Base-by-base conservation (phyloP, 2,329 filamentous ascomycete genomes). In the Claviceps capensis region DNA sequence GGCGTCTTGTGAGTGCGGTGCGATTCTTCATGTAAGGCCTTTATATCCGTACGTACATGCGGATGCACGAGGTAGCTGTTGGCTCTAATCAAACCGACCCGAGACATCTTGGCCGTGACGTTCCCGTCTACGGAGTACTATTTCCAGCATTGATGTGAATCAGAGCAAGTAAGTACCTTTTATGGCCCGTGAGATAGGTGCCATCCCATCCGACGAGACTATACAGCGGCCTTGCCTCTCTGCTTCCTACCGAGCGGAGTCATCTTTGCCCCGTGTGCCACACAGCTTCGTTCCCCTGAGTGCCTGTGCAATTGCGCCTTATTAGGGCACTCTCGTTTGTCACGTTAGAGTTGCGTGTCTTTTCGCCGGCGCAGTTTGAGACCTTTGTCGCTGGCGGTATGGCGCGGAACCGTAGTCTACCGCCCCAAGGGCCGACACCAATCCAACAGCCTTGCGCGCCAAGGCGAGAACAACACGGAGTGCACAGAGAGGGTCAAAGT, bases 261-360 rank as follows among this genome's bases (percentile, higher is more conserved):
- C 23, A 26, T 26, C 23, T 26, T 26, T 37, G 48, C n/a, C 26
- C n/a, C 11, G 2, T 36, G 8, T 30, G 26, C 26, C 26, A 9
- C 26, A 26, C 26, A 26, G 26, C 26, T 8, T 26, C 1, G 26
- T 26, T 2, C 7, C 3, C 7, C 9, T 17, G 9, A 89, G 86
- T 95, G 62, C 88, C 89, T 8, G 89, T 94, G 81, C 78, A 84
- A 93, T 57, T 68, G 71, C 14, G 88, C 89, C 0, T 26, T 26
- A 26, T 95, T 30, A 90, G 89, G 0, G 89, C 89, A 0, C 89
- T 95, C 65, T 83, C 85, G 0, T 67, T 88, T 0, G 85, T 82
- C 50, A 95, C 95, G 88, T 95, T 95, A 61, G 90, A 96, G 68
- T 88, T 95, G 46, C 94, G 94, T 59, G 46, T 95, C 19, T 19